Conservation (phyloP, 2,329 filamentous ascomycete species). For the Plenodomus biglobosus region DNA sequence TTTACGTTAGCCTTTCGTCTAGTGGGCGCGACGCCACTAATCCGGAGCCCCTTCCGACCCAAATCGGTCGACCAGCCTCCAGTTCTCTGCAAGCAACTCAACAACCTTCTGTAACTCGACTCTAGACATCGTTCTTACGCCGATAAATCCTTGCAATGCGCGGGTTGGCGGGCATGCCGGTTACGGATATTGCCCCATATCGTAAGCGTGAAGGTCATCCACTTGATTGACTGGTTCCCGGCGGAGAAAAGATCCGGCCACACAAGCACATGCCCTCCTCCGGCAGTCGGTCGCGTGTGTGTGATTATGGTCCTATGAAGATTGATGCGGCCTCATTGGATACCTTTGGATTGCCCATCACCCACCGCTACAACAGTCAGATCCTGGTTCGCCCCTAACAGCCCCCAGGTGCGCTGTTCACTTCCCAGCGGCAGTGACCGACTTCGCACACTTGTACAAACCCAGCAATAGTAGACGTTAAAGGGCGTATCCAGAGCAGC, state of each 20-base stretch:
- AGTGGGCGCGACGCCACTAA: not conserved
- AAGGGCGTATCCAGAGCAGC: no score
- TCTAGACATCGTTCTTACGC: not conserved
- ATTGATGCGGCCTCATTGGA: not conserved
- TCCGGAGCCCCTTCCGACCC: not conserved
- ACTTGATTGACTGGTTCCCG: not conserved
- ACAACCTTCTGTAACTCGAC: not conserved
- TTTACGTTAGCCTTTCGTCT: not conserved
- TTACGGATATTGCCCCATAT: not conserved
- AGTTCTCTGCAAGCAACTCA: not conserved
- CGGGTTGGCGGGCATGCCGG: no score
- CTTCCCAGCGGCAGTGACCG: not conserved
- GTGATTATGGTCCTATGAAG: not conserved
- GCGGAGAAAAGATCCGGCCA: not conserved
- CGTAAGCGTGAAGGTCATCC: not conserved
- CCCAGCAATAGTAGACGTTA: no score
- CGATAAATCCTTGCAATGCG: no score
- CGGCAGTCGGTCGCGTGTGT: no score
- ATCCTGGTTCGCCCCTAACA: no score
- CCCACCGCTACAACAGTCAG: not conserved
- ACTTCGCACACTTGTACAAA: no score
- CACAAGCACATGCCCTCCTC: no score
- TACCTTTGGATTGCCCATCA: not conserved
- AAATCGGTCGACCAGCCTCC: not conserved
- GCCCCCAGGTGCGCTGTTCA: not conserved